These are phyloP conservation scores for Tausonia pullulans DNA, from an alignment of 1,284 basidiomycete genomes.

Conservation along the genomic window DNA sequence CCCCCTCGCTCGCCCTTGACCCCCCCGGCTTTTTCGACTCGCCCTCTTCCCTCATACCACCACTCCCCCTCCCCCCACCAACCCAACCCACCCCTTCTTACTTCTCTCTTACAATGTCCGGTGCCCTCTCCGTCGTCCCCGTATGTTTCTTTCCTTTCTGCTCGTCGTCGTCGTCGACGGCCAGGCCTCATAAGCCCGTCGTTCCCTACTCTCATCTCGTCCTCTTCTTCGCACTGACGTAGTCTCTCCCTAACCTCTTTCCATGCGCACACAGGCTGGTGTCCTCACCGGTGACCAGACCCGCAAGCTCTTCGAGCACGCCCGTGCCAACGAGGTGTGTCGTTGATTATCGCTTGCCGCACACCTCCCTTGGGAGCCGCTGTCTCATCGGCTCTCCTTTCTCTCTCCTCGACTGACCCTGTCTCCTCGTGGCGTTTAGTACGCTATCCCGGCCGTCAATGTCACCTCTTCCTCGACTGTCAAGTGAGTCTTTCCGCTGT, in stretches of 20 bases:
- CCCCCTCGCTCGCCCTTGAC: no score
- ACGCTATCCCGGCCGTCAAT: constrained; percentile 38
- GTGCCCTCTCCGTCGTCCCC: constrained; percentile 31
- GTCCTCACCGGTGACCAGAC: constrained; percentile 79
- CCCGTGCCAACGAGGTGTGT: constrained; percentile 64
- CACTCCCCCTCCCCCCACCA: neutral
- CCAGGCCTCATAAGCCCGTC: neutral
- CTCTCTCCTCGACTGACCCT: neutral
- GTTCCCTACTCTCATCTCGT: neutral
- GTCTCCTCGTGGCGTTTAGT: neutral
- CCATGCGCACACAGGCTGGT: constrained; percentile 48
- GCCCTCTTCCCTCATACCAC: neutral
- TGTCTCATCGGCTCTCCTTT: neutral
- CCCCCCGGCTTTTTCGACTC: no score
- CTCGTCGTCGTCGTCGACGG: neutral
- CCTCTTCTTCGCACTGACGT: neutral
- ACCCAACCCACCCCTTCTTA: neutral
- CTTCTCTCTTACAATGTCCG: constrained; percentile 21
- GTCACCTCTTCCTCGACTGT: constrained; percentile 42
- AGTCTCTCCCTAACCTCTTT: neutral
- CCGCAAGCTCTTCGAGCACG: constrained; percentile 78
- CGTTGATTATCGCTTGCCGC: neutral
- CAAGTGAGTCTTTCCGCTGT: neutral
- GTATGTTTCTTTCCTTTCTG: constrained; percentile 21
- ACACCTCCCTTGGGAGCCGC: neutral